phyloP scores from a whole-genome alignment of 345 rosid genomes.

The Barbarea vulgaris region DNA sequence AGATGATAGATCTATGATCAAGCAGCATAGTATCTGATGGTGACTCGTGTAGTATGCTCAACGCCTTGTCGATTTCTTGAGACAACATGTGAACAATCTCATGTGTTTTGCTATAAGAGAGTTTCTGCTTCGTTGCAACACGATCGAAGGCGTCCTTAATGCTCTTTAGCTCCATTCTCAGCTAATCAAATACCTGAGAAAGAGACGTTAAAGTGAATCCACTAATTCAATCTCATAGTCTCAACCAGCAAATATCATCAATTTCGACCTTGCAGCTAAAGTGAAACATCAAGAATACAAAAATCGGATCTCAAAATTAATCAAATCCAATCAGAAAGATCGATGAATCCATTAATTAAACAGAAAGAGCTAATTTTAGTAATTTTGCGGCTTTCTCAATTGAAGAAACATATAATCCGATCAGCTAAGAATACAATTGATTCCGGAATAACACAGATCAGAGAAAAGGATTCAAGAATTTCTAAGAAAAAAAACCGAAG shows the following conservation, averaged over 20 bases:
- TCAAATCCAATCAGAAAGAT: constrained; percentile 4
- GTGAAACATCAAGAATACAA: background rate
- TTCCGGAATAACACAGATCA: constrained; percentile 13
- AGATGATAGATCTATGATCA: constrained; percentile 44
- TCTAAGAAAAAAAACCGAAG: background rate
- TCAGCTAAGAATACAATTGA: background rate
- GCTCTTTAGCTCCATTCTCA: constrained; percentile 69
- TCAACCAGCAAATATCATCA: background rate
- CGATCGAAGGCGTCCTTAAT: constrained; percentile 80
- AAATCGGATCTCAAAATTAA: background rate
- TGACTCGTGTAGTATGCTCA: constrained; percentile 37
- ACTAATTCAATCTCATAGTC: background rate
- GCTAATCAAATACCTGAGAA: constrained; percentile 1
- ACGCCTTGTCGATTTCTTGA: constrained; percentile 59
- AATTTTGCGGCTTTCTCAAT: background rate
- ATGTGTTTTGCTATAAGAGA: constrained; percentile 55
- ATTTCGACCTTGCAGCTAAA: background rate
- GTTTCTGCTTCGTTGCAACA: constrained; percentile 71
- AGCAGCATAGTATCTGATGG: constrained; percentile 29
- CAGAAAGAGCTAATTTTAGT: background rate
- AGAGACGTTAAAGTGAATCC: background rate
- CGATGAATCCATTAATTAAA: background rate
- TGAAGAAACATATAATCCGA: constrained; percentile 1
- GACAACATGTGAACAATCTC: constrained; percentile 55
- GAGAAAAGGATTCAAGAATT: background rate